Evolutionary conservation across 108 stramenopile genomes (phyloP).

Genomic region (Conticribra guillardii): DNA sequence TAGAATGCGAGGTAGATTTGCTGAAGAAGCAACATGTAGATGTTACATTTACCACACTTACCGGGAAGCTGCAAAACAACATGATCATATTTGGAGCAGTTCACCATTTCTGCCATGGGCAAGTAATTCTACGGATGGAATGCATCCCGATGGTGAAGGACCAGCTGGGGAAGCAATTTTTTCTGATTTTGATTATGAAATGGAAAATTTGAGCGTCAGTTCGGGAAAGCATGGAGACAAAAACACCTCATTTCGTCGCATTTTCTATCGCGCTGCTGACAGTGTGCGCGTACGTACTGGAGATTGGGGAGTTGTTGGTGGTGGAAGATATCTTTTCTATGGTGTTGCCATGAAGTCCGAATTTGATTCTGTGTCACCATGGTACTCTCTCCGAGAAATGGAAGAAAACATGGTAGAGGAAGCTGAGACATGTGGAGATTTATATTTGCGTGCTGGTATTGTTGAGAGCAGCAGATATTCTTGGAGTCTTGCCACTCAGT

Average conservation of each 20-base stretch:
- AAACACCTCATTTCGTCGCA: slow-evolving; percentile 71
- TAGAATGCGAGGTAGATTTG: slow-evolving; percentile 67
- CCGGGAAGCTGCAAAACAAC: slow-evolving; percentile 69
- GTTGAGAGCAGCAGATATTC: slow-evolving; percentile 79
- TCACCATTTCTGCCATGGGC: slow-evolving; percentile 89
- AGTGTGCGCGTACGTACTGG: slow-evolving; percentile 66
- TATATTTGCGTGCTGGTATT: slow-evolving; percentile 81
- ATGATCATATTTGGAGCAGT: slow-evolving; percentile 82
- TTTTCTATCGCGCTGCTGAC: slow-evolving; percentile 88
- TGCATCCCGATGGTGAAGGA: slow-evolving; percentile 68
- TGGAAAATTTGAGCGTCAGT: slow-evolving; percentile 55
- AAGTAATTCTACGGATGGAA: slow-evolving; percentile 59
- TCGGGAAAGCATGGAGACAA: slow-evolving; percentile 47
- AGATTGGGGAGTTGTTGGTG: slow-evolving; percentile 66
- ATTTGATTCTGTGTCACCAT: slow-evolving; percentile 65
- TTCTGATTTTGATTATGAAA: slow-evolving; percentile 55
- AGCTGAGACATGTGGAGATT: slow-evolving; percentile 80
- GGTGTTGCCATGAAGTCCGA: slow-evolving; percentile 80
- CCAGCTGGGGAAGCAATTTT: slow-evolving; percentile 49
- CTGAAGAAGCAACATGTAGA: slow-evolving; percentile 89
- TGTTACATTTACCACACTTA: slow-evolving; percentile 81
- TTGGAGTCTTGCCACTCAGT: slow-evolving; percentile 76
- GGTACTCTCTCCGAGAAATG: slow-evolving; percentile 76
- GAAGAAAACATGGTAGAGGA: slow-evolving; percentile 87
- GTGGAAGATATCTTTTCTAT: slow-evolving; percentile 73